Evolutionary conservation across 2,329 filamentous ascomycete species (phyloP).

Genomic region (Scedosporium apiospermum): DNA sequence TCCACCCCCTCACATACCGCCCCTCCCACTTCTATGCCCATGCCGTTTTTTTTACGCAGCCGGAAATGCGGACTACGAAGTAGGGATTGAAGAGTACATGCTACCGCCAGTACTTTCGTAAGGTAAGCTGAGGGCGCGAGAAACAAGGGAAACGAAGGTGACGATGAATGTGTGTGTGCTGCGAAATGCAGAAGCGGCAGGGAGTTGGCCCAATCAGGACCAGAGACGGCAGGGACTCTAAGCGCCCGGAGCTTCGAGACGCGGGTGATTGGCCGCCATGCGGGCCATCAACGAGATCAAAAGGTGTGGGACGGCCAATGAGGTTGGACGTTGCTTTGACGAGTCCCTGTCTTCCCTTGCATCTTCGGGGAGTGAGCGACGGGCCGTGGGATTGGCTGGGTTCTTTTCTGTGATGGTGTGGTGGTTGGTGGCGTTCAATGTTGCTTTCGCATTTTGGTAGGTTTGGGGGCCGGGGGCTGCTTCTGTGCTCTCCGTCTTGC

Average conservation of each 20-base stretch:
- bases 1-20: neutral
- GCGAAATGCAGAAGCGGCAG: conserved; percentile 1
- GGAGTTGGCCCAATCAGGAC: neutral
- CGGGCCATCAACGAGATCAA: neutral
- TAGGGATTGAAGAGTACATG: neutral
- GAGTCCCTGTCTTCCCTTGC: neutral
- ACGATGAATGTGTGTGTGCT: neutral
- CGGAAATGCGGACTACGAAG: neutral
- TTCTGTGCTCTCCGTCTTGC: too few species aligned
- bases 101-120: neutral
- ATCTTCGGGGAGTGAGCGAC: neutral
- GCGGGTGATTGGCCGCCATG: conserved; percentile 5
- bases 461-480: too few species aligned
- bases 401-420: neutral
- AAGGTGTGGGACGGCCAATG: conserved; percentile 1
- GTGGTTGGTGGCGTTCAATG: neutral
- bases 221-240: neutral
- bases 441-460: too few species aligned
- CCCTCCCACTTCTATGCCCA: neutral
- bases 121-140: neutral
- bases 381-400: neutral
- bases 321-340: neutral
- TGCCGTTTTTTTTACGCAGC: neutral
- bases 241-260: neutral
- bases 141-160: neutral